These are phyloP conservation scores for Cystobasidium tubakii DNA, from an alignment of 768 basidiomycete genomes.

Conservation along the genomic window DNA sequence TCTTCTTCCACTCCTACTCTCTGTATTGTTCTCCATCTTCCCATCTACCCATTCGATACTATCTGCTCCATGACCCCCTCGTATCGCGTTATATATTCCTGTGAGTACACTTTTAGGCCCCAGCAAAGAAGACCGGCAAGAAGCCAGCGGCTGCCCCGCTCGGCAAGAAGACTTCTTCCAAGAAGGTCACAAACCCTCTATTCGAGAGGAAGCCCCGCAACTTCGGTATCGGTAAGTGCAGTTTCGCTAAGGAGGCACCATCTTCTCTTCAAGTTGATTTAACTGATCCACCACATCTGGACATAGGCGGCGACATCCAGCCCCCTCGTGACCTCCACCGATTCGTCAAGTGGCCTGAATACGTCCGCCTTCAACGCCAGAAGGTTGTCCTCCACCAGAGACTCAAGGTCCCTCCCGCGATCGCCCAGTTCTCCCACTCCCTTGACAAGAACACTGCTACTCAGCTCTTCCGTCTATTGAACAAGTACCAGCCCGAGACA, in stretches of 20 bases:
- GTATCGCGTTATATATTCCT: not conserved
- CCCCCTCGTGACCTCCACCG: conserved; percentile 84
- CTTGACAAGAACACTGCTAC: conserved; percentile 99
- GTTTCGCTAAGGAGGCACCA: too few relatives aligned
- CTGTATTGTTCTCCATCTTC: not conserved
- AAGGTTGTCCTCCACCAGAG: conserved; percentile 97
- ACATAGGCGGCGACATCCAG: conserved; percentile 81
- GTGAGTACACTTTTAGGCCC: conserved; percentile 13
- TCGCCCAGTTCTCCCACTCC: conserved; percentile 89
- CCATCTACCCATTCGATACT: not conserved
- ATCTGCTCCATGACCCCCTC: conserved; percentile 37
- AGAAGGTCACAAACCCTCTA: conserved; percentile 85
- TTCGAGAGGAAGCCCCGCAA: conserved; percentile 85
- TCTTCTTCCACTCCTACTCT: not conserved
- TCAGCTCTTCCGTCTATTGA: conserved; percentile 92
- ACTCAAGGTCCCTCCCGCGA: conserved; percentile 94
- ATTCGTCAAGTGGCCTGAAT: conserved; percentile 99
- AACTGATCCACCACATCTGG: not conserved
- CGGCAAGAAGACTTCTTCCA: conserved; percentile 63
- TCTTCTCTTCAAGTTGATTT: too few relatives aligned
- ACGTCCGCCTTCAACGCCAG: conserved; percentile 93
- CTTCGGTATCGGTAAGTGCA: conserved; percentile 85
- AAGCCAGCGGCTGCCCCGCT: conserved; percentile 80
- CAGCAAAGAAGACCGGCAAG: conserved; percentile 51
- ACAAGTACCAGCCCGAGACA: conserved; percentile 93